phyloP scores from a whole-genome alignment of 2,329 filamentous ascomycete species.

The Clonostachys chloroleuca region DNA sequence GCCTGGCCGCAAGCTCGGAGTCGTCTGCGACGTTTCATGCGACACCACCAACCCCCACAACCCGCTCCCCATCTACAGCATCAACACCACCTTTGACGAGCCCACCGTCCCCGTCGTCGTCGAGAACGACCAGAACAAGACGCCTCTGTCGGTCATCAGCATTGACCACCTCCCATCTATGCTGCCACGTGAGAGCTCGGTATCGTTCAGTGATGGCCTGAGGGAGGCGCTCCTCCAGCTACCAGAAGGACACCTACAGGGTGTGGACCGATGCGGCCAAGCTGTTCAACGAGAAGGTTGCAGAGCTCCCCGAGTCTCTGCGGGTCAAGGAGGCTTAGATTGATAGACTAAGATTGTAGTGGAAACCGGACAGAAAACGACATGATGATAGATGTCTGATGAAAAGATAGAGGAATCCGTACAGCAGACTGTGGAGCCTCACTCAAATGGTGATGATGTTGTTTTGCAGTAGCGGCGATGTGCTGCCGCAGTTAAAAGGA shows the following conservation, averaged over 20 bases:
- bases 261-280: conserved; percentile 88
- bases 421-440: too few species aligned
- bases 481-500: too few species aligned
- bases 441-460: too few species aligned
- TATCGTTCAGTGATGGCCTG: conserved; percentile 76
- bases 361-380: too few species aligned
- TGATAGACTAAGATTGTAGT: too few species aligned
- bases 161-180: conserved; percentile 84
- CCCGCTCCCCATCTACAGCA: conserved; percentile 72
- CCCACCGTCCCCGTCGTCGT: conserved; percentile 76
- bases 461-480: too few species aligned
- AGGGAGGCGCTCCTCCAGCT: conserved; percentile 74
- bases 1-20: conserved; percentile 67
- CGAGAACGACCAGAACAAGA: conserved; percentile 33
- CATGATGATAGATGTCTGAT: too few species aligned
- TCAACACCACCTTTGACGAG: conserved; percentile 81
- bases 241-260: conserved; percentile 64
- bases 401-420: too few species aligned
- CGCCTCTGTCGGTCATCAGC: conserved; percentile 68
- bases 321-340: too few species aligned
- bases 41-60: conserved; percentile 72
- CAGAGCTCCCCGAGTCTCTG: conserved; percentile 47
- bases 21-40: conserved; percentile 76
- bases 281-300: conserved; percentile 79
- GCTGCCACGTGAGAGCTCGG: conserved; percentile 79